Evolutionary conservation across 78 protist species (phyloP).

Genomic region (Protostelium mycophagum): DNA sequence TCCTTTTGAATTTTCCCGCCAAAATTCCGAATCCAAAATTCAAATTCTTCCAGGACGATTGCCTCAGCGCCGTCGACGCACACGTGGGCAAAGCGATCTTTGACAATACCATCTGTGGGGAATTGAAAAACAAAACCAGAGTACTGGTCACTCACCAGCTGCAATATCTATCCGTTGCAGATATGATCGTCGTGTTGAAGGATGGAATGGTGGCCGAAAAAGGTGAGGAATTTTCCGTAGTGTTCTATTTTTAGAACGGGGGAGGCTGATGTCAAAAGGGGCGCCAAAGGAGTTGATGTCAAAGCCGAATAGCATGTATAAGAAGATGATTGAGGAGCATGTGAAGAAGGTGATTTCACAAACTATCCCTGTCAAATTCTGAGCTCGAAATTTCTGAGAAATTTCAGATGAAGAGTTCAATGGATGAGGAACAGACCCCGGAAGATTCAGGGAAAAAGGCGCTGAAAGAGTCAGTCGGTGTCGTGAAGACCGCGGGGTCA

Average conservation of each 20-base stretch:
- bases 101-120: constrained; percentile 35
- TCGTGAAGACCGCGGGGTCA: not conserved
- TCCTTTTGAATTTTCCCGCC: constrained; percentile 83
- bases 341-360: not conserved
- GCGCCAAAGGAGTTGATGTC: not conserved
- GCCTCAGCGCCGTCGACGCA: constrained; percentile 79
- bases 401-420: too few relatives aligned
- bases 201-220: constrained; percentile 69
- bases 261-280: not conserved
- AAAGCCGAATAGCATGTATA: not conserved
- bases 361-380: not conserved
- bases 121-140: constrained; percentile 50
- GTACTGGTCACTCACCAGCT: constrained; percentile 82
- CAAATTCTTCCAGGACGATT: constrained; percentile 77
- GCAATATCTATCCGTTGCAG: constrained; percentile 41
- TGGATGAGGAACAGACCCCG: too few relatives aligned
- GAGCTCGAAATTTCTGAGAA: too few relatives aligned
- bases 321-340: not conserved
- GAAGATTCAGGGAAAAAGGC: too few relatives aligned
- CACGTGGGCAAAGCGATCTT: constrained; percentile 81
- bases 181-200: constrained; percentile 59
- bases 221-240: constrained; percentile 56
- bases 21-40: constrained; percentile 92
- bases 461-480: not conserved
- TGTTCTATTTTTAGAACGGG: too few relatives aligned